phyloP scores from a whole-genome alignment of 257 asterid genomes.

The Scutellaria barbata region DNA sequence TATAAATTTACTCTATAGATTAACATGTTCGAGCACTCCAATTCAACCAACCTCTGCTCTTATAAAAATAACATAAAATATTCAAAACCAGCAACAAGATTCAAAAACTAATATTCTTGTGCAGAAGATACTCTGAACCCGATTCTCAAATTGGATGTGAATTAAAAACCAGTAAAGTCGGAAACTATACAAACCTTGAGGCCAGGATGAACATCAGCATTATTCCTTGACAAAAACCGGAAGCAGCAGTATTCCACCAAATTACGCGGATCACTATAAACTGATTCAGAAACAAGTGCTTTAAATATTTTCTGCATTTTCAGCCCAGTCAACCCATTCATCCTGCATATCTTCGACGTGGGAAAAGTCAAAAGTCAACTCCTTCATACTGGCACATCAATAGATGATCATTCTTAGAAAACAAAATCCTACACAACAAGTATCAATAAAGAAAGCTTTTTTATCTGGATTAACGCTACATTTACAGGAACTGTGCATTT shows the following conservation, averaged over 20 bases:
- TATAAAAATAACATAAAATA: background rate
- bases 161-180: background rate
- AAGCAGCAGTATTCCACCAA: slow-evolving; percentile 97
- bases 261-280: slow-evolving; percentile 72
- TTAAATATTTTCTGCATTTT: slow-evolving; percentile 88
- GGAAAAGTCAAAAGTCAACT: slow-evolving; percentile 39
- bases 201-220: slow-evolving; percentile 74
- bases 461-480: background rate
- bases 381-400: slow-evolving; percentile 20
- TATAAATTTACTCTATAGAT: background rate
- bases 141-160: slow-evolving; percentile 15
- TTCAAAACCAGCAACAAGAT: background rate
- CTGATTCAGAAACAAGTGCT: slow-evolving; percentile 77
- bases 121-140: background rate
- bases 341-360: slow-evolving; percentile 68
- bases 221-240: slow-evolving; percentile 84
- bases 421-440: background rate
- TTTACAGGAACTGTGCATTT: background rate
- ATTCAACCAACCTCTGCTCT: background rate
- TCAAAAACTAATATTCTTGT: background rate
- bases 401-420: background rate
- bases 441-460: slow-evolving; percentile 11
- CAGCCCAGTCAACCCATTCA: slow-evolving; percentile 91
- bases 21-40: background rate
- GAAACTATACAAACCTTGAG: slow-evolving; percentile 68